Percentiles rank a stretch among this genome's conserved stretches.
Conservation (phyloP, 2,329 filamentous ascomycete species). For the Fusarium foetens region DNA sequence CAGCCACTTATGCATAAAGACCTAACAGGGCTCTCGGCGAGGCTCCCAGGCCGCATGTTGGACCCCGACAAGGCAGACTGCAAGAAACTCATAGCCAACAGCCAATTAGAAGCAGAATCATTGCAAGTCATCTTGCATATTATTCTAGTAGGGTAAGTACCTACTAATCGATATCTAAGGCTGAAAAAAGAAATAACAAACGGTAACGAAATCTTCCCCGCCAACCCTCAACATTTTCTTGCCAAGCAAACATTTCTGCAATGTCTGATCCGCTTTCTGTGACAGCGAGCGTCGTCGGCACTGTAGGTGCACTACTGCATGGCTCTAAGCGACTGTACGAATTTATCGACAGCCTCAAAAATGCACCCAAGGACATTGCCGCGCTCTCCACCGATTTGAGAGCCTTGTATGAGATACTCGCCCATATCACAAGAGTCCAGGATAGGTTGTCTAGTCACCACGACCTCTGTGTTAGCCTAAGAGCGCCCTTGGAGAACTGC, state of each 20-base stretch:
- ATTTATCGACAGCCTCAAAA: background rate
- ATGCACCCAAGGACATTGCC: background rate
- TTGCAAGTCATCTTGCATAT: background rate
- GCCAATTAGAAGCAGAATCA: background rate
- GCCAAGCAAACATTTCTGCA: rapidly evolving
- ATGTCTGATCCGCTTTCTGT: background rate
- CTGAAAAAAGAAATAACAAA: background rate
- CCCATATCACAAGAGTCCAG: rapidly evolving
- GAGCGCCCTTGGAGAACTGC: background rate
- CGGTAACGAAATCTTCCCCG: rapidly evolving
- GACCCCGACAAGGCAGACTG: background rate
- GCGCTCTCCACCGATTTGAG: background rate
- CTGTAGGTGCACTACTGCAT: background rate
- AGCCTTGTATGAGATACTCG: rapidly evolving
- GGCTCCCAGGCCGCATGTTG: background rate
- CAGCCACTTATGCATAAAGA: background rate
- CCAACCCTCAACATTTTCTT: rapidly evolving
- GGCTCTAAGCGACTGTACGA: background rate
- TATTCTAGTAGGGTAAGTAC: background rate
- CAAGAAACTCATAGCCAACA: background rate
- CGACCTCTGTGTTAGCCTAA: rapidly evolving
- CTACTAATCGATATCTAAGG: rapidly evolving
- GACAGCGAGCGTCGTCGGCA: rapidly evolving
- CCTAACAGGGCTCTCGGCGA: background rate
- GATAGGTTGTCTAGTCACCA: rapidly evolving